Evolutionary conservation across 2,329 filamentous ascomycete genomes (phyloP).

Genomic region (Arthrobotrys iridis): DNA sequence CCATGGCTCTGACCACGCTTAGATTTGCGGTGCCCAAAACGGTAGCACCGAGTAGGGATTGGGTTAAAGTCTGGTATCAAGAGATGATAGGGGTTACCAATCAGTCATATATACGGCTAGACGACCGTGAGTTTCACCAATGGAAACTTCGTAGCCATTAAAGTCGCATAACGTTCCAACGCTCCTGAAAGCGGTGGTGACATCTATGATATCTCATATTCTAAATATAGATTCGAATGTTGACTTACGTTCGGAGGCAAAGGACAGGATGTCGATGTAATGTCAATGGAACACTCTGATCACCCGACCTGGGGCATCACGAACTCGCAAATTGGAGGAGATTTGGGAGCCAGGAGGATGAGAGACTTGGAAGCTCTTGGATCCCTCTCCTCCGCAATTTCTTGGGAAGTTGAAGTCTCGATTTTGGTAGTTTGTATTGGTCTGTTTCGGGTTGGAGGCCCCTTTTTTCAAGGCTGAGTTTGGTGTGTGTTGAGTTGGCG

Average conservation of each 20-base stretch:
- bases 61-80: too few species aligned
- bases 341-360: constrained; percentile 8
- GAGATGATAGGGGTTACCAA: too few species aligned
- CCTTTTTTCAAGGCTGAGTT: constrained; percentile 27
- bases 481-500: constrained; percentile 10
- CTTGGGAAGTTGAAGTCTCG: not conserved
- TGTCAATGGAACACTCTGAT: not conserved
- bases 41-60: too few species aligned
- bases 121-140: too few species aligned
- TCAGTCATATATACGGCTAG: too few species aligned
- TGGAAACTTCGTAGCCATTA: too few species aligned
- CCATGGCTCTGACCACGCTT: too few species aligned
- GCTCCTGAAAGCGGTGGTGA: not conserved
- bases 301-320: not conserved
- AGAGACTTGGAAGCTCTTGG: constrained; percentile 14
- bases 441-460: constrained; percentile 5
- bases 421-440: constrained; percentile 11
- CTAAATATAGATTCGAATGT: not conserved
- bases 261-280: not conserved
- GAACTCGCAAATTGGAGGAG: not conserved
- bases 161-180: not conserved
- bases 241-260: not conserved
- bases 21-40: too few species aligned
- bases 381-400: constrained; percentile 3
- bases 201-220: not conserved